Conservation (phyloP, 1,284 basidiomycete species). For the Sanghuangporus weigelae region DNA sequence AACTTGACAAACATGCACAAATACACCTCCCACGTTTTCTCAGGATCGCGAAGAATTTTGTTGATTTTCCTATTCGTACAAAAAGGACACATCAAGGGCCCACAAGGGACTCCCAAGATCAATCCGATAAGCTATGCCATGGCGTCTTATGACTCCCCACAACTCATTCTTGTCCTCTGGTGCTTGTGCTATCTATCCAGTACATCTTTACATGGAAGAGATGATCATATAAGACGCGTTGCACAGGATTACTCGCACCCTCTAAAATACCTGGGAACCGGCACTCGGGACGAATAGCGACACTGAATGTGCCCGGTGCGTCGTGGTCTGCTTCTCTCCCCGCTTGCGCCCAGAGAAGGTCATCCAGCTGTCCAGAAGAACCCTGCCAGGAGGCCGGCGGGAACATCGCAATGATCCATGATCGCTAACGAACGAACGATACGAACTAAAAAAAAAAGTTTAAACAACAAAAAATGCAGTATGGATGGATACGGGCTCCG, state of each 20-base stretch:
- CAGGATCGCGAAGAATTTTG: slow-evolving; percentile 3
- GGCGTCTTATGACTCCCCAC: neutral
- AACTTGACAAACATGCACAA: slow-evolving; percentile 1
- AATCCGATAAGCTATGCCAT: slow-evolving; percentile 6
- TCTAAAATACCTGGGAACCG: neutral
- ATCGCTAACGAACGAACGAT: neutral
- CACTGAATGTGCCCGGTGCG: neutral
- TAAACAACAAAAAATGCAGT: neutral
- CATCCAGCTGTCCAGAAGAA: neutral
- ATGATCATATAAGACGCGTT: neutral
- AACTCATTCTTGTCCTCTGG: neutral
- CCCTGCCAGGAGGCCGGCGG: neutral
- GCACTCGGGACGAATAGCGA: neutral
- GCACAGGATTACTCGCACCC: neutral
- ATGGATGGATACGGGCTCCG: neutral
- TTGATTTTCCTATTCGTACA: neutral
- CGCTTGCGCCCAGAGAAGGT: neutral
- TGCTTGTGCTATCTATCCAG: neutral
- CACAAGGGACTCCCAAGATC: neutral
- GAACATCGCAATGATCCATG: neutral
- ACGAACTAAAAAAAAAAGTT: neutral
- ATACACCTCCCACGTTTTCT: neutral
- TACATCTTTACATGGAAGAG: neutral
- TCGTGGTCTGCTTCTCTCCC: neutral
- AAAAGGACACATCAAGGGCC: neutral